phyloP scores from a whole-genome alignment of 192 early-diverging fungal species.

The Allomyces javanicus region DNA sequence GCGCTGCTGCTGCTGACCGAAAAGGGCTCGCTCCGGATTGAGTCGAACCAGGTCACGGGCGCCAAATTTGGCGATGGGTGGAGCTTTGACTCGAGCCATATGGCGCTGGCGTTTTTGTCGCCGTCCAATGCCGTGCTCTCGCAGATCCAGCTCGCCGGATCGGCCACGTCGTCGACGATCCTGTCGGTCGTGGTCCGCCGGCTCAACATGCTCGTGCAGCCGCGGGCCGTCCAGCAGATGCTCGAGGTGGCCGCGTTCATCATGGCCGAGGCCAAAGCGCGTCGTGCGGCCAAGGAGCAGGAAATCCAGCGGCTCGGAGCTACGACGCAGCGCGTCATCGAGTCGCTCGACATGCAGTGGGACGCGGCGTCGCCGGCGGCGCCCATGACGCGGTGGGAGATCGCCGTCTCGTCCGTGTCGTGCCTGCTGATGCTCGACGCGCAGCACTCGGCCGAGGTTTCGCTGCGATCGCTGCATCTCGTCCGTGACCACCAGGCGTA shows the following conservation, averaged over 20 bases:
- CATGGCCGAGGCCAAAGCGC: slow-evolving; percentile 31
- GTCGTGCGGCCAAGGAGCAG: slow-evolving; percentile 16
- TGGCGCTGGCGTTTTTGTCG: neutral
- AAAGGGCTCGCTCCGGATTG: neutral
- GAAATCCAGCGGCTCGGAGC: slow-evolving; percentile 36
- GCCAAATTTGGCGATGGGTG: neutral
- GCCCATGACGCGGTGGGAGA: neutral
- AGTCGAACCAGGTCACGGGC: neutral
- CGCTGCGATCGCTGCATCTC: neutral
- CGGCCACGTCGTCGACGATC: neutral
- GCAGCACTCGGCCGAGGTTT: neutral
- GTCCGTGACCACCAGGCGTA: no score
- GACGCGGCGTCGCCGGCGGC: no score
- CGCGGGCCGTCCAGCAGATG: slow-evolving; percentile 39
- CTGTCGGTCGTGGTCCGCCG: neutral
- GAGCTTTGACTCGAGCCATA: neutral
- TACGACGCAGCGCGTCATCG: slow-evolving; percentile 43
- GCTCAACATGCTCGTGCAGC: slow-evolving; percentile 34
- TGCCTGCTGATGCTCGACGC: neutral
- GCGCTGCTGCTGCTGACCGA: neutral
- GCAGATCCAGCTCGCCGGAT: neutral
- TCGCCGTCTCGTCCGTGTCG: neutral
- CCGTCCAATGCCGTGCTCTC: neutral
- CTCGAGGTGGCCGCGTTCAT: slow-evolving; percentile 46
- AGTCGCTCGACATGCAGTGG: slow-evolving; percentile 34